Evolutionary conservation across 192 early-diverging fungal genomes (phyloP).

Genomic region (Geranomyces michiganensis): DNA sequence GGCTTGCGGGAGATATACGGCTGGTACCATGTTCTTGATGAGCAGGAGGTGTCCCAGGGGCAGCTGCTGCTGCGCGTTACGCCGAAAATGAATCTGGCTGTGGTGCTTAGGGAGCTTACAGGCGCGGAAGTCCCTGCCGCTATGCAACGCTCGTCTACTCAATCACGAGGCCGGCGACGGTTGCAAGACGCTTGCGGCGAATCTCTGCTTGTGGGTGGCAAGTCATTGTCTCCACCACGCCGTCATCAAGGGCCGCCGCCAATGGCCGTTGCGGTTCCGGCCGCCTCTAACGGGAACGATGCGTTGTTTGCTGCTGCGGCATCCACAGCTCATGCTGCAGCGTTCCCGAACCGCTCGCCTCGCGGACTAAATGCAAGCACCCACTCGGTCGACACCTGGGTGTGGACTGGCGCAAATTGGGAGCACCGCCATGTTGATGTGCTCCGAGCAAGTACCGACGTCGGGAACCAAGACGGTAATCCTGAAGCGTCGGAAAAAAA

Average conservation of each 20-base stretch:
- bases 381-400: conserved; percentile 30
- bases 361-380: background rate
- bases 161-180: background rate
- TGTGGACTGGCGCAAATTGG: conserved; percentile 29
- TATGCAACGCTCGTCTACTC: background rate
- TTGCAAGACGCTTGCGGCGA: conserved; percentile 21
- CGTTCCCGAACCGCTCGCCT: no score
- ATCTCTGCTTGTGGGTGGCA: background rate
- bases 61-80: conserved; percentile 40
- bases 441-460: background rate
- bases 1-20: conserved; percentile 37
- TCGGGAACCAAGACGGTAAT: background rate
- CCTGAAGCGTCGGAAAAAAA: background rate
- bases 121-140: background rate
- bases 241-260: background rate
- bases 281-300: background rate
- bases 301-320: conserved; percentile 5
- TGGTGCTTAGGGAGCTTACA: conserved; percentile 19
- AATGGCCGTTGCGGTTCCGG: conserved; percentile 9
- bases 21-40: conserved; percentile 42
- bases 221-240: background rate
- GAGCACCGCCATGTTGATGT: conserved; percentile 31
- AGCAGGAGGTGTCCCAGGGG: conserved; percentile 16
- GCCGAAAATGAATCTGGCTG: conserved; percentile 35
- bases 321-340: background rate